Percentiles rank a stretch among this genome's conserved stretches.
Conservation (phyloP, 2,329 filamentous ascomycete species). For the Aspergillus aculeatinus region DNA sequence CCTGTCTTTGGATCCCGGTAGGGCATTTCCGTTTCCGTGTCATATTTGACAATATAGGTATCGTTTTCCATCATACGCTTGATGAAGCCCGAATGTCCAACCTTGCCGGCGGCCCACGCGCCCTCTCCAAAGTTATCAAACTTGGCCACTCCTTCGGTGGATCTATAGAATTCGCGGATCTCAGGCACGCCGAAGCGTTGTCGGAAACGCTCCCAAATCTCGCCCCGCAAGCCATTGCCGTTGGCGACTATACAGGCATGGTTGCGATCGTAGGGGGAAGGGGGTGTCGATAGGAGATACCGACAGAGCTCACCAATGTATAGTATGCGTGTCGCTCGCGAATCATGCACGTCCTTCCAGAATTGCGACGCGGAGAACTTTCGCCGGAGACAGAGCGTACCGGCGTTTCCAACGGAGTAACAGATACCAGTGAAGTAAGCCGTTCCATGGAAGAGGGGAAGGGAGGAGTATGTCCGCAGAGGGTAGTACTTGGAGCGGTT, state of each 20-base stretch:
- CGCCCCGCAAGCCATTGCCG: slow-evolving; percentile 50
- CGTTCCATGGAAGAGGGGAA: slow-evolving; percentile 53
- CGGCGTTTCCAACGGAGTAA: slow-evolving; percentile 41
- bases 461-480: slow-evolving; percentile 48
- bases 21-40: slow-evolving; percentile 42
- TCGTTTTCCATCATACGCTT: slow-evolving; percentile 43
- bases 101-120: slow-evolving; percentile 44
- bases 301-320: slow-evolving; percentile 53
- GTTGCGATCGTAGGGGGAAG: slow-evolving; percentile 45
- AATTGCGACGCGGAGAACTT: slow-evolving; percentile 50
- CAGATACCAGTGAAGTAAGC: slow-evolving; percentile 48
- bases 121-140: slow-evolving; percentile 47
- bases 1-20: slow-evolving; percentile 47
- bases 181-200: slow-evolving; percentile 45
- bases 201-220: slow-evolving; percentile 51
- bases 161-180: slow-evolving; percentile 51
- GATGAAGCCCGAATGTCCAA: slow-evolving; percentile 46
- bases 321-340: slow-evolving; percentile 44
- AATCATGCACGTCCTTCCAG: slow-evolving; percentile 48
- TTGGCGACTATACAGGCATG: slow-evolving; percentile 47
- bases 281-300: slow-evolving; percentile 48
- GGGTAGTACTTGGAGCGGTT: slow-evolving; percentile 45
- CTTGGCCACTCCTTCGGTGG: slow-evolving; percentile 48
- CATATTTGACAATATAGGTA: slow-evolving; percentile 45
- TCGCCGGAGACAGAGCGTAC: slow-evolving; percentile 46